phyloP scores from a whole-genome alignment of 208 protist species.

The Leishmania tarentolae region DNA sequence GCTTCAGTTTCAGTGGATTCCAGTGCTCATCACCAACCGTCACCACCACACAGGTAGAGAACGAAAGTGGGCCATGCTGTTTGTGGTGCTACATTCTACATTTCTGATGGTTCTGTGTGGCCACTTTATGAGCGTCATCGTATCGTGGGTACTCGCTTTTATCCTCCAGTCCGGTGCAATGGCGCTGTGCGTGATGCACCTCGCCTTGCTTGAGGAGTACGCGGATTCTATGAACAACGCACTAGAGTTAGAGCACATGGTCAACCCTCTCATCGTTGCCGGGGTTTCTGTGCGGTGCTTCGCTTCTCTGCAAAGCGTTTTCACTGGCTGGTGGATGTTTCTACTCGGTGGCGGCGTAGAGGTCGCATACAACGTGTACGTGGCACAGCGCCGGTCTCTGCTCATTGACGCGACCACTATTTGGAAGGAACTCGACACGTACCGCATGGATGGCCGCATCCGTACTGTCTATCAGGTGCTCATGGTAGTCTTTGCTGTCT shows the following conservation, averaged over 20 bases:
- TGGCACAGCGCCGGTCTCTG: conserved; percentile 39
- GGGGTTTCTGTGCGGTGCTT: conserved; percentile 59
- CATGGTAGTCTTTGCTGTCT: conserved; percentile 38
- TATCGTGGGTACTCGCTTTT: conserved; percentile 52
- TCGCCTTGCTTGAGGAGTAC: conserved; percentile 52
- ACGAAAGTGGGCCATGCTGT: conserved; percentile 44
- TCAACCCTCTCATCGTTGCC: conserved; percentile 64
- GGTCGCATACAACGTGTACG: conserved; percentile 58
- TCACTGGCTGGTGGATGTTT: conserved; percentile 41
- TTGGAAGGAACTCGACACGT: conserved; percentile 53
- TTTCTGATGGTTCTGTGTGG: conserved; percentile 51
- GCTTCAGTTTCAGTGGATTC: conserved; percentile 72
- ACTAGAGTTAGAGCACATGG: conserved; percentile 55
- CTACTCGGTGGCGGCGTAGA: conserved; percentile 43
- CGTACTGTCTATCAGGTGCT: conserved; percentile 43
- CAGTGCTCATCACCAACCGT: conserved; percentile 53
- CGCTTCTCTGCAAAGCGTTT: conserved; percentile 42
- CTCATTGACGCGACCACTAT: conserved; percentile 69
- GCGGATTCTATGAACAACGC: conserved; percentile 53
- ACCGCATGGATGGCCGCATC: conserved; percentile 46
- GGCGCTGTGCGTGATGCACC: conserved; percentile 45
- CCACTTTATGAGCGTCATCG: conserved; percentile 36
- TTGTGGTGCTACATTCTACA: conserved; percentile 55
- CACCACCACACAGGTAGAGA: conserved; percentile 36
- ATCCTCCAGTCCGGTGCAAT: conserved; percentile 54